Base-by-base conservation (phyloP, 176 grass and related monocot species). In the Eragrostis nindensis region DNA sequence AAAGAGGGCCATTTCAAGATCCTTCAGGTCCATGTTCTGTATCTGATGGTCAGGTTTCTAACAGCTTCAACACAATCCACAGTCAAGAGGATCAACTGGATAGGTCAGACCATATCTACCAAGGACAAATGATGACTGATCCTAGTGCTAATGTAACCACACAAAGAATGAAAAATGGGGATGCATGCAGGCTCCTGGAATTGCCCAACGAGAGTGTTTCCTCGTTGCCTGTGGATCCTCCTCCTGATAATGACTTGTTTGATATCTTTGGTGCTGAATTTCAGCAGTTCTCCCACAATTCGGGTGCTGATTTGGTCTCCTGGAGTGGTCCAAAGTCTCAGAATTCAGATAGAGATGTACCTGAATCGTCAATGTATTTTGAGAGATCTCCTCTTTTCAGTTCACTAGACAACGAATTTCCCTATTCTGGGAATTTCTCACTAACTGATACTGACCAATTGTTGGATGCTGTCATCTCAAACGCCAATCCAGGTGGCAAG, bases 401-500 rank as follows among this genome's bases (percentile, higher is more conserved):
- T 85, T 92, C 84, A 44, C 50, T 78, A 76, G 83, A 83, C 38
- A 86, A 87, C 26, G 81, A 89, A 22, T 67, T 80, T 45, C 63
- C 80, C 18, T 77, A 44, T 80, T 92, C 87, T 73, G 87, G 73
- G 66, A 71, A 83, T 11, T 92, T 94, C 56, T 86, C 87, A 60
- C 70, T 82, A 77, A 84, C 87, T 77, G 70, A 87, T 54, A 85
- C 68, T 46, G 92, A 94, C 66, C 92, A 94, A 65, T 71, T 94
- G 80, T 72, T 94, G 87, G 92, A 94, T 85, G 92, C 92, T 62
- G 78, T 94, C 79, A 85, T 94, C 63, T 89, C 86, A 77, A 94
- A 85, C 44, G 76, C 92, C 40, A 94, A 89, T 71, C 74, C 78
- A 43, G 50, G 74, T 76, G 57, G 81, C 24, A 94, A 92, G 66